Evolutionary conservation across 306 rosid genomes (phyloP).

Genomic region (Trifolium fragiferum): DNA sequence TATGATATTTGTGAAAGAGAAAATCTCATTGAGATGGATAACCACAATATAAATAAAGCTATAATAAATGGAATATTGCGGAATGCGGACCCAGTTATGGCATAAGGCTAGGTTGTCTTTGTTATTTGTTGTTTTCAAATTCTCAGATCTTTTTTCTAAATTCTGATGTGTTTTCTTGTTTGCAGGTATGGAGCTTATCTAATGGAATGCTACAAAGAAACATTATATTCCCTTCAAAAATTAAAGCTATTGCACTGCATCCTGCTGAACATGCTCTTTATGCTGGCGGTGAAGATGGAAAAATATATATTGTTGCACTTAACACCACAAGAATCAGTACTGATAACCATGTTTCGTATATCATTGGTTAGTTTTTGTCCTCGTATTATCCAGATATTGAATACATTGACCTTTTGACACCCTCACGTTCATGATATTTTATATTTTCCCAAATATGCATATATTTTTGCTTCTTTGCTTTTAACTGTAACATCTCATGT

Average conservation of each 20-base stretch:
- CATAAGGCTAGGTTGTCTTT: background rate
- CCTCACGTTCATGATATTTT: conserved; percentile 8
- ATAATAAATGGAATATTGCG: background rate
- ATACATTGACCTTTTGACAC: background rate
- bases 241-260: conserved; percentile 73
- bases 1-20: too few relatives aligned
- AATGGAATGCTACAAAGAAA: conserved; percentile 66
- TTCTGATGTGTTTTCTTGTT: conserved; percentile 30
- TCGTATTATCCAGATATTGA: conserved; percentile 15
- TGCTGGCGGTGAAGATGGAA: conserved; percentile 81
- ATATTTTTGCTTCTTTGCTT: background rate
- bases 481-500: background rate
- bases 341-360: conserved; percentile 62
- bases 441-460: background rate
- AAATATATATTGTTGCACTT: conserved; percentile 70
- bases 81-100: background rate
- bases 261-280: conserved; percentile 75
- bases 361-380: conserved; percentile 49
- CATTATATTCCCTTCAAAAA: conserved; percentile 64
- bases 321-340: conserved; percentile 52
- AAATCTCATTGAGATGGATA: too few relatives aligned
- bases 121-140: conserved; percentile 9
- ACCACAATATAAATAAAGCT: too few relatives aligned
- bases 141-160: background rate
- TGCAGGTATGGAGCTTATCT: conserved; percentile 85